These are phyloP conservation scores for Paxillus rubicundulus DNA, from an alignment of 768 basidiomycete species.

Conservation along the genomic window DNA sequence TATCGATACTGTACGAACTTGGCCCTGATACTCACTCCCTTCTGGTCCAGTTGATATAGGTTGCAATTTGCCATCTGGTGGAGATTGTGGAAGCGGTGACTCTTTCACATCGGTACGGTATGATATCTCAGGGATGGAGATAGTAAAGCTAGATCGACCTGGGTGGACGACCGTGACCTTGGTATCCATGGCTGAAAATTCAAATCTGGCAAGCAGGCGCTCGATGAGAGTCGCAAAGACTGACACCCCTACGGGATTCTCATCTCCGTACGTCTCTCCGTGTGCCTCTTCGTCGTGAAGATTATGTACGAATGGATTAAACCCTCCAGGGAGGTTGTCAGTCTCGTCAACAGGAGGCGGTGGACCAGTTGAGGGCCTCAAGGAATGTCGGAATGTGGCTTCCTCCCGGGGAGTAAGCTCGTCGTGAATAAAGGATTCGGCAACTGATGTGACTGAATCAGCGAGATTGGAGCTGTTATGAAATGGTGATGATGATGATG, in stretches of 20 bases:
- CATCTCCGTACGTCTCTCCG: slow-evolving; percentile 35
- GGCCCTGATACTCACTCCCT: slow-evolving; percentile 19
- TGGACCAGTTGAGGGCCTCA: slow-evolving; percentile 45
- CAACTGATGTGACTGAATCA: slow-evolving; percentile 78
- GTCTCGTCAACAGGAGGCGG: slow-evolving; percentile 34
- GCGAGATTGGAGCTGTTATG: slow-evolving; percentile 47
- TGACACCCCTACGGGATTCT: slow-evolving; percentile 73
- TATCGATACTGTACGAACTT: slow-evolving; percentile 50
- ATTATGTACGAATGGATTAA: slow-evolving; percentile 50
- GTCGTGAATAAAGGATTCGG: slow-evolving; percentile 83
- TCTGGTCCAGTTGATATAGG: slow-evolving; percentile 5
- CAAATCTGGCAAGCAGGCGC: slow-evolving; percentile 71
- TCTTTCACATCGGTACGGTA: slow-evolving; percentile 48
- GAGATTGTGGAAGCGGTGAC: slow-evolving; percentile 4
- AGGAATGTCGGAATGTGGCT: slow-evolving; percentile 64
- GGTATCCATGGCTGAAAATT: slow-evolving; percentile 69
- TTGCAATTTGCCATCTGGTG: slow-evolving; percentile 26
- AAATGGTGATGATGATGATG: slow-evolving; percentile 10
- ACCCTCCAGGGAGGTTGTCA: slow-evolving; percentile 61
- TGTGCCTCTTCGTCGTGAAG: slow-evolving; percentile 34
- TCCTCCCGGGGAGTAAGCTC: slow-evolving; percentile 75
- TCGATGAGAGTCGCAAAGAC: slow-evolving; percentile 81
- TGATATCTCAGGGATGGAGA: slow-evolving; percentile 53
- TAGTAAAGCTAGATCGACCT: slow-evolving; percentile 56
- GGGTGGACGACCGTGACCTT: slow-evolving; percentile 69